A percentile compares a stretch with the other conserved stretches of the same genome.
Conservation (phyloP, 441 rosid species). For the Kokia cookei region DNA sequence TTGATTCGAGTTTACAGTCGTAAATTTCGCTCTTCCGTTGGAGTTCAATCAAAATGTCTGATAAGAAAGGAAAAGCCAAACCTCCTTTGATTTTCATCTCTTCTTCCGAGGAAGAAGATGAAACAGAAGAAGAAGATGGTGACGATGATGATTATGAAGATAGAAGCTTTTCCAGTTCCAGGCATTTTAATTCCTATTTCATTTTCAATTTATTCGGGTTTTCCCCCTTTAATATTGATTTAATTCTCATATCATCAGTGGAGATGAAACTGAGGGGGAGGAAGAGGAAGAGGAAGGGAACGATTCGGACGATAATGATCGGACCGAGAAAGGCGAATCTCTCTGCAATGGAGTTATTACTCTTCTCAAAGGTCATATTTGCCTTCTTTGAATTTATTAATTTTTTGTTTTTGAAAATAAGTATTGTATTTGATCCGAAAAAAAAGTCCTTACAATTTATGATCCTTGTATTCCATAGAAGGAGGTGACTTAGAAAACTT, state of each 20-base stretch:
- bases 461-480: not conserved
- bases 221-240: not conserved
- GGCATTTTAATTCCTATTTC: slow-evolving; percentile 3
- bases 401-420: not conserved
- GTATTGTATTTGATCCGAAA: not conserved
- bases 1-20: not conserved
- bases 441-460: not conserved
- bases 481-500: slow-evolving; percentile 5
- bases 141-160: slow-evolving; percentile 6
- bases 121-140: slow-evolving; percentile 10
- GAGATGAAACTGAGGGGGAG: slow-evolving; percentile 3
- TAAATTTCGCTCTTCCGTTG: not conserved
- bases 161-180: slow-evolving; percentile 11
- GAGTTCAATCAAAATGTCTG: not conserved
- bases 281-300: not conserved
- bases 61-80: slow-evolving; percentile 2
- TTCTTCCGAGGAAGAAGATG: slow-evolving; percentile 28
- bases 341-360: slow-evolving; percentile 22
- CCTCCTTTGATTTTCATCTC: slow-evolving; percentile 8
- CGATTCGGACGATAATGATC: slow-evolving; percentile 7
- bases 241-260: slow-evolving; percentile 3
- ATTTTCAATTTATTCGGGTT: not conserved
- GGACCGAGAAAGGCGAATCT: slow-evolving; percentile 17
- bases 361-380: slow-evolving; percentile 33
- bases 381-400: not conserved